Evolutionary conservation across 495 filamentous ascomycete genomes (phyloP).

Genomic region (Talaromyces nanjingensis): DNA sequence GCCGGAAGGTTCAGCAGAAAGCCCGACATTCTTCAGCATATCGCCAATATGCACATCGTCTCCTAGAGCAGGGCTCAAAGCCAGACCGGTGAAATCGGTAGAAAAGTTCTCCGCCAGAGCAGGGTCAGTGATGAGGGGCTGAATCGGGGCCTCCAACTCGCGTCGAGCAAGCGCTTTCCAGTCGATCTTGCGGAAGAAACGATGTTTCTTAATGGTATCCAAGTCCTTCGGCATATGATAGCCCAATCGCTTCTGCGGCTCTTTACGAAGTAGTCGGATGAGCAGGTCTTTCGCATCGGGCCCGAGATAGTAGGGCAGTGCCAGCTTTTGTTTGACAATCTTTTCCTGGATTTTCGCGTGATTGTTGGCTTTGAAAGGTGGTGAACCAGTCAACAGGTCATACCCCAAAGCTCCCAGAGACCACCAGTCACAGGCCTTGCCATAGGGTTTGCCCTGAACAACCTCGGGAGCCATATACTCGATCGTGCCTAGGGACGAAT

Average conservation of each 20-base stretch:
- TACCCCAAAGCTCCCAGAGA: slow-evolving; percentile 86
- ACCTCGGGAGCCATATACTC: slow-evolving; percentile 99
- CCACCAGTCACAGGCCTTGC: slow-evolving; percentile 97
- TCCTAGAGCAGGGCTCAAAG: slow-evolving; percentile 64
- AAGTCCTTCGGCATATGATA: slow-evolving; percentile 84
- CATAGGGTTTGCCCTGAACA: slow-evolving; percentile 71
- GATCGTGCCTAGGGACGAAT: slow-evolving; percentile 78
- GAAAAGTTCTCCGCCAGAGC: slow-evolving; percentile 94
- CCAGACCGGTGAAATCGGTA: slow-evolving; percentile 74
- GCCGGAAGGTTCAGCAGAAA: slow-evolving; percentile 18
- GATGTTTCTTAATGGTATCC: slow-evolving; percentile 78
- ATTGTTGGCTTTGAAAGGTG: slow-evolving; percentile 86
- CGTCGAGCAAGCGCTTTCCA: slow-evolving; percentile 75
- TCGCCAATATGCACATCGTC: slow-evolving; percentile 30
- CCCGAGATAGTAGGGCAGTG: slow-evolving; percentile 78
- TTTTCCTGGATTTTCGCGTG: slow-evolving; percentile 87
- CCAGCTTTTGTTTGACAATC: slow-evolving; percentile 84
- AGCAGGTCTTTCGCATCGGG: slow-evolving; percentile 90
- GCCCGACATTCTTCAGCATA: slow-evolving; percentile 7
- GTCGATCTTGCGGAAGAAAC: slow-evolving; percentile 95
- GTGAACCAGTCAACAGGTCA: slow-evolving; percentile 83
- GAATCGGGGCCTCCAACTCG: slow-evolving; percentile 78
- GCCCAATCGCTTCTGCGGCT: slow-evolving; percentile 81
- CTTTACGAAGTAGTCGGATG: slow-evolving; percentile 80
- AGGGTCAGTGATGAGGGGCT: slow-evolving; percentile 87